Conservation (phyloP, 75 land plant genomes). For the Pinus albicaulis region DNA sequence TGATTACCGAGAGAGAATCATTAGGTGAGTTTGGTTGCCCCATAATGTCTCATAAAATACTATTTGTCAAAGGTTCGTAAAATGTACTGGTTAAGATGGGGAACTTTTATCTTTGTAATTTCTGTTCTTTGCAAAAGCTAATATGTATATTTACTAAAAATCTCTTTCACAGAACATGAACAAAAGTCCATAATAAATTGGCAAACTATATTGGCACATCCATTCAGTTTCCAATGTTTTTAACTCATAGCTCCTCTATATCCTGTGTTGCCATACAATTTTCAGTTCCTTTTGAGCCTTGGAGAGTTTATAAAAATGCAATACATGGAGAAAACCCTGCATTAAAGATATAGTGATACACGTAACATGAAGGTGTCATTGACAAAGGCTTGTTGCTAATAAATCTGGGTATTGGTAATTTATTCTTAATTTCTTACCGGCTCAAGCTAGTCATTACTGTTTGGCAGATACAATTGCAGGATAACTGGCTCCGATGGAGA, state of each 20-base stretch:
- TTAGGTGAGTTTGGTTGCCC: background rate
- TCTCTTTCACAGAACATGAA: background rate
- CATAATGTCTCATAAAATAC: background rate
- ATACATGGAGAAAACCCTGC: background rate
- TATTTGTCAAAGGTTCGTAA: background rate
- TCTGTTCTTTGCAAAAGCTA: background rate
- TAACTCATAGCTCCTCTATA: background rate
- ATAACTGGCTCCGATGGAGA: conserved; percentile 14
- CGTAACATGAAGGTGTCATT: background rate
- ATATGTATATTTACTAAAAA: background rate
- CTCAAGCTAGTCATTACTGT: conserved; percentile 1
- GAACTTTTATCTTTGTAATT: background rate
- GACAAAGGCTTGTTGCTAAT: background rate
- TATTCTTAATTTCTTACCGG: background rate
- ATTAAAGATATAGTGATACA: background rate
- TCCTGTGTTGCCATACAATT: background rate
- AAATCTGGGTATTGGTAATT: background rate
- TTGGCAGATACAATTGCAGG: conserved; percentile 16
- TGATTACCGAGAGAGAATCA: background rate
- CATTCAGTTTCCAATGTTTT: background rate
- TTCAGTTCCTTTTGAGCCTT: no score
- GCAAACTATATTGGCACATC: background rate
- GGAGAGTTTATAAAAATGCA: no score
- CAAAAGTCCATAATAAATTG: conserved; percentile 2
- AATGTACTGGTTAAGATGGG: background rate